phyloP scores from a whole-genome alignment of 1,284 basidiomycete species.

The Sanghuangporus sanghuang region DNA sequence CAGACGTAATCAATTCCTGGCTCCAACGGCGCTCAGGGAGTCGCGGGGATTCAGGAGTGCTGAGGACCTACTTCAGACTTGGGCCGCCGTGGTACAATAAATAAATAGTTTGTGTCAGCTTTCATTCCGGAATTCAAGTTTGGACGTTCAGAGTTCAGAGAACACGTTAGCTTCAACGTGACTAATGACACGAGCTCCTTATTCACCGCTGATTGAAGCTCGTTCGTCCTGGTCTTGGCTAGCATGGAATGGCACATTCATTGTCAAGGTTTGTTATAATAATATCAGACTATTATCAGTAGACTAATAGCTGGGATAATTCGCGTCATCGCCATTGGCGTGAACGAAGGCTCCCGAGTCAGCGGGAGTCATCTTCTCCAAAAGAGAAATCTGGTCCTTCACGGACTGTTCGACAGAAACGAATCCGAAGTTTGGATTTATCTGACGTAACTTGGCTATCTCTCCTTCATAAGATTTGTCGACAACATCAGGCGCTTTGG shows the following conservation, averaged over 20 bases:
- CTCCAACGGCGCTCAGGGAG: too few relatives aligned
- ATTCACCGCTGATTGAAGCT: too few relatives aligned
- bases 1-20: too few relatives aligned
- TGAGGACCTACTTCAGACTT: too few relatives aligned
- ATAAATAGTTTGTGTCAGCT: too few relatives aligned
- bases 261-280: not conserved
- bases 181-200: too few relatives aligned
- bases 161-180: too few relatives aligned
- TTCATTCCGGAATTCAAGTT: too few relatives aligned
- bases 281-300: not conserved
- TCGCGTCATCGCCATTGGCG: not conserved
- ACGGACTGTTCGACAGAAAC: slow-evolving; percentile 8
- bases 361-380: slow-evolving; percentile 1
- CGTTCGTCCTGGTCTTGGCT: not conserved
- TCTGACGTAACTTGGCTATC: not conserved
- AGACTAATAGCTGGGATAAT: not conserved
- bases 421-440: slow-evolving; percentile 5
- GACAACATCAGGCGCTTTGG: not conserved
- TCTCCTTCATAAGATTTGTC: not conserved
- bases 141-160: too few relatives aligned
- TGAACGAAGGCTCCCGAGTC: slow-evolving; percentile 9
- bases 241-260: not conserved
- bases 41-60: too few relatives aligned
- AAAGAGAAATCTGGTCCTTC: not conserved
- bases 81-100: too few relatives aligned